Evolutionary conservation across 148 eudicot genomes (phyloP).

Genomic region (Silene uniflora): DNA sequence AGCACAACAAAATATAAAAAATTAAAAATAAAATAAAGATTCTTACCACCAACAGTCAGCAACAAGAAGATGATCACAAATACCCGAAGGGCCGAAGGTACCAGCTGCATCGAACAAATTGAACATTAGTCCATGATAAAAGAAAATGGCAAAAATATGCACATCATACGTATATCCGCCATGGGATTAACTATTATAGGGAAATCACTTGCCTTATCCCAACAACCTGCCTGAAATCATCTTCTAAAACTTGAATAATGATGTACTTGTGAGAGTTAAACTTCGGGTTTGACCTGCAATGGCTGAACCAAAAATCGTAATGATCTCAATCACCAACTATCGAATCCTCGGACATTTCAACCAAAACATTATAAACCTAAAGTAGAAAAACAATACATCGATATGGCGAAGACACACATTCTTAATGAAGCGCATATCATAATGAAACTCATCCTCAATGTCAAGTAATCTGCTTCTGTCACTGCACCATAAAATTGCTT

Average conservation of each 20-base stretch:
- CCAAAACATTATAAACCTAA: no score
- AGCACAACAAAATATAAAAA: neutral
- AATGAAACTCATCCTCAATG: no score
- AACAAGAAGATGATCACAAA: conserved; percentile 82
- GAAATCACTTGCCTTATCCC: conserved; percentile 68
- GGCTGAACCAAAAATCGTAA: conserved; percentile 37
- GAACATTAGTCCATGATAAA: conserved; percentile 1
- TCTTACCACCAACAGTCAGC: conserved; percentile 76
- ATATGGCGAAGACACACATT: neutral
- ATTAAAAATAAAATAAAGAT: conserved; percentile 5
- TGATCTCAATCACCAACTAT: neutral
- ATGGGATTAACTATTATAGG: neutral
- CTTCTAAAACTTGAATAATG: conserved; percentile 93
- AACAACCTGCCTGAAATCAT: conserved; percentile 83
- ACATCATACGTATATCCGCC: neutral
- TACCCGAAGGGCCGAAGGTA: conserved; percentile 89
- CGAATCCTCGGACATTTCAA: neutral
- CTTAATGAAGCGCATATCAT: conserved; percentile 34
- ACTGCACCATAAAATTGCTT: conserved; percentile 95
- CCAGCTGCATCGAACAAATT: conserved; percentile 69
- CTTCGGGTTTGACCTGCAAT: conserved; percentile 70
- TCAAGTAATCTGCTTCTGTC: conserved; percentile 65
- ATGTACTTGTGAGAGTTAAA: conserved; percentile 95
- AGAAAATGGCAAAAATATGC: neutral
- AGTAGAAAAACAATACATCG: no score